These are phyloP conservation scores for Quercus ilex DNA, from an alignment of 306 rosid genomes.

Conservation along the genomic window DNA sequence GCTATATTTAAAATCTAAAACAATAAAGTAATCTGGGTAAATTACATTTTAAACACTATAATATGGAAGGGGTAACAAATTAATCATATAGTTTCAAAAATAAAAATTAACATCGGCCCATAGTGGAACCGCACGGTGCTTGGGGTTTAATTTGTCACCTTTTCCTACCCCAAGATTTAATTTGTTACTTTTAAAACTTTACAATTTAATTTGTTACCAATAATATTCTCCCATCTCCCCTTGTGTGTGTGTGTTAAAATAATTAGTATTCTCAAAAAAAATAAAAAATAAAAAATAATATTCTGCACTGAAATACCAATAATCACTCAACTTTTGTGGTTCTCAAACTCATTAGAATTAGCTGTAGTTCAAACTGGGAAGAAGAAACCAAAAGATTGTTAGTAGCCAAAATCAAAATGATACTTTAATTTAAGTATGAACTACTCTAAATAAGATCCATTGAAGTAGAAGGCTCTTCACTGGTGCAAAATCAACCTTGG, in stretches of 20 bases:
- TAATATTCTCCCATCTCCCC: not conserved
- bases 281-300: not conserved
- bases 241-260: too few relatives aligned
- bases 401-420: not conserved
- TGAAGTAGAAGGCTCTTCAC: slow-evolving; percentile 13
- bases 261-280: too few relatives aligned
- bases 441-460: not conserved
- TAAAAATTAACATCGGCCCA: too few relatives aligned
- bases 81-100: too few relatives aligned
- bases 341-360: slow-evolving; percentile 9
- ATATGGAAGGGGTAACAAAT: too few relatives aligned
- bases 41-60: too few relatives aligned
- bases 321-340: not conserved
- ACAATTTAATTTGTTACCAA: not conserved
- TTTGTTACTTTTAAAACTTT: too few relatives aligned
- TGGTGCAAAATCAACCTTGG: slow-evolving; percentile 42
- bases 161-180: too few relatives aligned
- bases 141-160: too few relatives aligned
- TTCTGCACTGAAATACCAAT: slow-evolving; percentile 9
- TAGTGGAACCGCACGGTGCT: too few relatives aligned
- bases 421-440: not conserved
- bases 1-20: slow-evolving; percentile 1
- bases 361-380: slow-evolving; percentile 5
- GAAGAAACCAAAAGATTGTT: not conserved
- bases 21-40: not conserved